Conservation (phyloP, 129 eudicot genomes). For the Flaveria trinervia region DNA sequence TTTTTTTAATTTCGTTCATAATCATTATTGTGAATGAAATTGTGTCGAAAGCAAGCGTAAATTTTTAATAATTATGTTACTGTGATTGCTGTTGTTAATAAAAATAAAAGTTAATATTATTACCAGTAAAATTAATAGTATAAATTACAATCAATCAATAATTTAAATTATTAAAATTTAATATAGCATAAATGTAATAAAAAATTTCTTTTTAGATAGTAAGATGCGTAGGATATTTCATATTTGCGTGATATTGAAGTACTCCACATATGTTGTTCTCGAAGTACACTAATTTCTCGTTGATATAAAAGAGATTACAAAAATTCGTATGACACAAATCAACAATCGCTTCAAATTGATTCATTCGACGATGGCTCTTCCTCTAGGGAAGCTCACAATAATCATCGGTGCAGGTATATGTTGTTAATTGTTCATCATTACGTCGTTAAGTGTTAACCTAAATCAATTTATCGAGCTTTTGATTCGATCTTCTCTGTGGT, state of each 20-base stretch:
- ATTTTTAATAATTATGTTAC: too few species aligned
- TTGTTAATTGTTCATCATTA: background rate
- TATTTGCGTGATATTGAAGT: background rate
- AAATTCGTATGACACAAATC: background rate
- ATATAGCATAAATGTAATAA: too few species aligned
- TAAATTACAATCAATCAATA: too few species aligned
- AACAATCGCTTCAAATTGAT: background rate
- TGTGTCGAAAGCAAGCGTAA: too few species aligned
- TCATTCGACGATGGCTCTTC: slow-evolving; percentile 58
- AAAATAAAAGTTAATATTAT: too few species aligned
- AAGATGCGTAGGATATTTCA: too few species aligned
- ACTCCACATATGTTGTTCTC: background rate
- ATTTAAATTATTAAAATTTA: too few species aligned
- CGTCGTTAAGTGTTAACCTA: slow-evolving; percentile 10
- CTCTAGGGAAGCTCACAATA: slow-evolving; percentile 69
- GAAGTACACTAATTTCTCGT: background rate
- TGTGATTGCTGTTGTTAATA: too few species aligned
- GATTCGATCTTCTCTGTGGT: background rate
- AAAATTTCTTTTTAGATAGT: too few species aligned
- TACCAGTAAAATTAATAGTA: too few species aligned
- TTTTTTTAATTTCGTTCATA: too few species aligned
- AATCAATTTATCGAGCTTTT: background rate
- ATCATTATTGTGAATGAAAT: too few species aligned
- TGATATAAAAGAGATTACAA: background rate
- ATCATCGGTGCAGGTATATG: slow-evolving; percentile 81